Evolutionary conservation across 176 grass and related monocot species (phyloP), one percentile per base, ranked within the genome.

Genomic region (Avena atlantica): DNA sequence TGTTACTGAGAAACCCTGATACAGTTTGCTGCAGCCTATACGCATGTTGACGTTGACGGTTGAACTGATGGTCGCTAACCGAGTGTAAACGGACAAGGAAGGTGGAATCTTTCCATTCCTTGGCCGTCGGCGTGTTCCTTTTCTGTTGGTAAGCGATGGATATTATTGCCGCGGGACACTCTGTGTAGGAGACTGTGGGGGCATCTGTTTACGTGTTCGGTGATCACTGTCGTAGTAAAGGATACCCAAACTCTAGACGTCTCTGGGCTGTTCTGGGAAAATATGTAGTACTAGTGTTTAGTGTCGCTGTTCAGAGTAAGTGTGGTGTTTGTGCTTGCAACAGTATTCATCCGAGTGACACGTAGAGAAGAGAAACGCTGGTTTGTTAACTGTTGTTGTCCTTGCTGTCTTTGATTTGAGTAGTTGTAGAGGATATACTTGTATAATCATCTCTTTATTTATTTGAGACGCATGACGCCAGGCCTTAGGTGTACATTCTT

Each of bases 71-170:
- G 5, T 20, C 13, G 27, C 70, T 47, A 16, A n/a, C 74, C 25
- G 81, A 31, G 51, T 85, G 82, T 85, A 81, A 81, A 85, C 83
- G 5, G 59, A 58, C 19, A 24, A 23, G 44, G 34, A 9, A 19
- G 65, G 9, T 5, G 69, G 77, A 58, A 85, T 85, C 77, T 57
- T 15, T 57, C 64, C 67, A 48, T 55, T 63, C n/a, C 42, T 53
- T 84, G 19, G 74, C 21, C 86, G 71, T 34, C 71, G 61, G 50
- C 63, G 20, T 74, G 45, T 29, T 45, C 31, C 64, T 68, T 68
- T 36, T 17, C 14, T 36, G 13, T 13, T 64, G 21, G 21, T 59
- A 10, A 61, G n/a, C n/a, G 58, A 23, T 61, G 58, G 58, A 61
- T 61, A 61, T 1, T 68, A 34, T 17, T 68, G 70, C 40, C 70